A percentile compares a stretch with the other conserved stretches of the same genome.
Evolutionary conservation across 2,329 filamentous ascomycete genomes (phyloP).

Genomic region (Zymoseptoria ardabiliae): DNA sequence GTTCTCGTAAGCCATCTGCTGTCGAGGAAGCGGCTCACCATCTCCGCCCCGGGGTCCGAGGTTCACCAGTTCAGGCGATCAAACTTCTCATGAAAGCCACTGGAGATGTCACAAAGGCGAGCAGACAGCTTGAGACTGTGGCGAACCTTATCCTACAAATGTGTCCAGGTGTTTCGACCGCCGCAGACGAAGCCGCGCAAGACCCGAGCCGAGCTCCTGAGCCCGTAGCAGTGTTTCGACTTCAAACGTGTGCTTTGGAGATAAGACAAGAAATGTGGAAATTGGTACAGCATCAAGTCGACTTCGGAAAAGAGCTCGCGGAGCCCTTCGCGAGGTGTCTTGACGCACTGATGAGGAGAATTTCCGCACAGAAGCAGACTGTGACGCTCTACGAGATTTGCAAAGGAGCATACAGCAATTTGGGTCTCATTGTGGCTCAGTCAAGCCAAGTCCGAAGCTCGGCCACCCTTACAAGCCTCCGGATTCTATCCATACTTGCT

Average conservation of each 20-base stretch:
- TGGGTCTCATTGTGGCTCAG: neutral
- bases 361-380: neutral
- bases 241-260: constrained; percentile 58
- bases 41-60: constrained; percentile 46
- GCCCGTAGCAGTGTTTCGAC: constrained; percentile 51
- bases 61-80: constrained; percentile 55
- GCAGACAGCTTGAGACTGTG: constrained; percentile 59
- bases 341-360: constrained; percentile 44
- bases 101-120: constrained; percentile 48
- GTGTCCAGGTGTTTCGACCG: constrained; percentile 58
- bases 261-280: constrained; percentile 60
- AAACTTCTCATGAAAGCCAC: constrained; percentile 40
- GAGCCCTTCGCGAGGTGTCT: constrained; percentile 58
- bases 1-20: constrained; percentile 51
- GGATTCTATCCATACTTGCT: constrained; percentile 15
- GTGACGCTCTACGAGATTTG: constrained; percentile 3
- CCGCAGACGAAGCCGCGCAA: constrained; percentile 51
- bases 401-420: neutral
- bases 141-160: constrained; percentile 59
- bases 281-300: constrained; percentile 52
- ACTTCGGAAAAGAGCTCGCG: constrained; percentile 58
- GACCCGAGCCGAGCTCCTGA: constrained; percentile 50
- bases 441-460: neutral
- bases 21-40: constrained; percentile 52
- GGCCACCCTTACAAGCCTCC: constrained; percentile 7